These are phyloP conservation scores for Francoa sonchifolia DNA, from an alignment of 441 rosid genomes.

Conservation along the genomic window DNA sequence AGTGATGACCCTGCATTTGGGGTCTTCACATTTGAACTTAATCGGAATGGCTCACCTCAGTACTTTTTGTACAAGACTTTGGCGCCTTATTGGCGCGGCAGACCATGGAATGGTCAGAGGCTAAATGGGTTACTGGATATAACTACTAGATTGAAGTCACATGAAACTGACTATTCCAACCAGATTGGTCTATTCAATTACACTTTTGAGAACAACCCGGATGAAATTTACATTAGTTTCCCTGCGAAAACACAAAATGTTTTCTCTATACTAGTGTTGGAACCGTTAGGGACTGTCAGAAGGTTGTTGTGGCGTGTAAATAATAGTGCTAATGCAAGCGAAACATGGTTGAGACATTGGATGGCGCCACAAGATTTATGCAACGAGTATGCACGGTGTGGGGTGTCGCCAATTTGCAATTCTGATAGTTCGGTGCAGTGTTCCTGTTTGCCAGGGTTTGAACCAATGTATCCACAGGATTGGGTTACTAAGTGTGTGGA, in stretches of 20 bases:
- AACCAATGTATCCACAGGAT: background rate
- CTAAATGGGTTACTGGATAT: slow-evolving; percentile 1
- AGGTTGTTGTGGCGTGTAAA: too few species aligned
- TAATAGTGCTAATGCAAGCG: too few species aligned
- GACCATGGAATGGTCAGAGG: slow-evolving; percentile 14
- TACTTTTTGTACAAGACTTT: slow-evolving; percentile 10
- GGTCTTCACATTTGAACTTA: slow-evolving; percentile 5
- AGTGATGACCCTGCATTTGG: slow-evolving; percentile 21
- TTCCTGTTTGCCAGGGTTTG: background rate
- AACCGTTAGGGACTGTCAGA: too few species aligned
- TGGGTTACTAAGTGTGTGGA: too few species aligned
- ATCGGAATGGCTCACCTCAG: slow-evolving; percentile 14
- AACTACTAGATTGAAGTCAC: background rate
- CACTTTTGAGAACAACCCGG: too few species aligned
- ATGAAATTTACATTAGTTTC: too few species aligned
- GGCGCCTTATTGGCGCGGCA: slow-evolving; percentile 8
- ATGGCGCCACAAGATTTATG: too few species aligned
- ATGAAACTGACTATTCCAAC: background rate
- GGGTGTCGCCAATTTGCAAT: too few species aligned
- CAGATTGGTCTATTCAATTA: background rate
- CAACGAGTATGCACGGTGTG: too few species aligned
- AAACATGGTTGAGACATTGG: too few species aligned
- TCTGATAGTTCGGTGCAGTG: too few species aligned
- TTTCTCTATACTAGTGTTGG: background rate
- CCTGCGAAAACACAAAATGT: too few species aligned